Percentiles rank a stretch among this genome's conserved stretches.
These are phyloP conservation scores for Fusarium sp. DNA, from an alignment of 2,329 filamentous ascomycete species.

Conservation along the genomic window DNA sequence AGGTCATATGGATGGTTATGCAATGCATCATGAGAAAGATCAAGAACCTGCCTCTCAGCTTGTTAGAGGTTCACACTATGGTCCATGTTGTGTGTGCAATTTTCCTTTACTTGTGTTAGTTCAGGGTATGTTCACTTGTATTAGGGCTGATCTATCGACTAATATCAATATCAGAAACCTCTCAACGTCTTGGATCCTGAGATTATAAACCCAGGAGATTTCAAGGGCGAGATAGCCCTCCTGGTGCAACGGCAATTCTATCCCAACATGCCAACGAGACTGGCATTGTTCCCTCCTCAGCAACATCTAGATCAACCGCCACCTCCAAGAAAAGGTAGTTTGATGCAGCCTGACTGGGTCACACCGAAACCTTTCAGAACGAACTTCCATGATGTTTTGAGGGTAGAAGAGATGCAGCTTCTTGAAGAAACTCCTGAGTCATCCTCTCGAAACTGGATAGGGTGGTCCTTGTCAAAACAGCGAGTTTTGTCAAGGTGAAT, in stretches of 20 bases:
- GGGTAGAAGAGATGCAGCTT: neutral
- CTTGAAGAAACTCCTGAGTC: neutral
- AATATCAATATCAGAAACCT: constrained; percentile 22
- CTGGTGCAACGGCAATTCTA: neutral
- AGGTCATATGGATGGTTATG: constrained; percentile 54
- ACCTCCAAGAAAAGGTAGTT: neutral
- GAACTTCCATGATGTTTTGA: neutral
- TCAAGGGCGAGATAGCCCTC: neutral
- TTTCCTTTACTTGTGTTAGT: constrained; percentile 38
- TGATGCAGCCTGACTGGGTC: neutral
- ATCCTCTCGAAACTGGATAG: neutral
- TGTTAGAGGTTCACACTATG: constrained; percentile 51
- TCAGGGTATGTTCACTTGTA: constrained; percentile 1
- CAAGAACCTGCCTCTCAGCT: constrained; percentile 50
- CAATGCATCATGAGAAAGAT: constrained; percentile 50
- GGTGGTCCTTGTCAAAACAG: neutral
- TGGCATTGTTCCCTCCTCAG: constrained; percentile 4
- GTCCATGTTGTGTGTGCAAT: constrained; percentile 37
- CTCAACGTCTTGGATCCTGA: constrained; percentile 19
- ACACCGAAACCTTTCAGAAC: neutral
- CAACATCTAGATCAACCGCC: neutral
- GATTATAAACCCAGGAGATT: neutral
- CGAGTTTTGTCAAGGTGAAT: neutral
- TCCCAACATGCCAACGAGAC: constrained; percentile 1
- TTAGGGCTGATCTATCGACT: rapidly evolving